Evolutionary conservation across 2,329 filamentous ascomycete genomes (phyloP).

Genomic region (Septoria linicola): DNA sequence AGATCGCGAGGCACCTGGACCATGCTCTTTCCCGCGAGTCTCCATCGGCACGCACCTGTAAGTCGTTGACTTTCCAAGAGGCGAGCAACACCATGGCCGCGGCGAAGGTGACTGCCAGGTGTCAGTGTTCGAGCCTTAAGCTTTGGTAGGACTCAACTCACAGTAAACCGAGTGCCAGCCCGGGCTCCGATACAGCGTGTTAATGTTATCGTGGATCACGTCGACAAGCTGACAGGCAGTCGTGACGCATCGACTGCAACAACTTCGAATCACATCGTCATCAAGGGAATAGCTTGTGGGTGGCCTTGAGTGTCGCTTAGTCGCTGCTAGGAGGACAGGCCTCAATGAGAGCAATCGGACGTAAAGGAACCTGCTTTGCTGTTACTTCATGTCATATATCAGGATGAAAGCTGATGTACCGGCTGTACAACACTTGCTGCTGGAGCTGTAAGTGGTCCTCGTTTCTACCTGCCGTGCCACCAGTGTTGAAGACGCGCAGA

Average conservation of each 20-base stretch:
- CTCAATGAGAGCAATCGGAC: constrained; percentile 28
- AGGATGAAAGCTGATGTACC: background rate
- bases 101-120: constrained; percentile 23
- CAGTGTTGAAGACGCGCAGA: constrained; percentile 18
- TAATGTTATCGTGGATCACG: constrained; percentile 37
- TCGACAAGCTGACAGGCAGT: constrained; percentile 41
- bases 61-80: constrained; percentile 24
- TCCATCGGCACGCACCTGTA: constrained; percentile 5
- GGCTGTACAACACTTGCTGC: constrained; percentile 25
- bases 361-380: constrained; percentile 24
- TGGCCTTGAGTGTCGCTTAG: constrained; percentile 29
- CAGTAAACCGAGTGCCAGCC: constrained; percentile 32
- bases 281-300: constrained; percentile 35
- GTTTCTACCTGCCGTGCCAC: constrained; percentile 1
- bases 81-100: constrained; percentile 29
- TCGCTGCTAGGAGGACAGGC: constrained; percentile 37
- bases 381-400: background rate
- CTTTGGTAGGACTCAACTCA: background rate
- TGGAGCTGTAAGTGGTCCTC: constrained; percentile 28
- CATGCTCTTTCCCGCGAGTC: constrained; percentile 26
- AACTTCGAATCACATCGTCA: constrained; percentile 37
- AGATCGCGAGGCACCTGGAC: constrained; percentile 25
- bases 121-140: background rate
- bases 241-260: constrained; percentile 32
- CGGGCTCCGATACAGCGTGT: constrained; percentile 28